These are phyloP conservation scores for Thalassiosira oceanica DNA, from an alignment of 352 stramenopile species.

Conservation along the genomic window DNA sequence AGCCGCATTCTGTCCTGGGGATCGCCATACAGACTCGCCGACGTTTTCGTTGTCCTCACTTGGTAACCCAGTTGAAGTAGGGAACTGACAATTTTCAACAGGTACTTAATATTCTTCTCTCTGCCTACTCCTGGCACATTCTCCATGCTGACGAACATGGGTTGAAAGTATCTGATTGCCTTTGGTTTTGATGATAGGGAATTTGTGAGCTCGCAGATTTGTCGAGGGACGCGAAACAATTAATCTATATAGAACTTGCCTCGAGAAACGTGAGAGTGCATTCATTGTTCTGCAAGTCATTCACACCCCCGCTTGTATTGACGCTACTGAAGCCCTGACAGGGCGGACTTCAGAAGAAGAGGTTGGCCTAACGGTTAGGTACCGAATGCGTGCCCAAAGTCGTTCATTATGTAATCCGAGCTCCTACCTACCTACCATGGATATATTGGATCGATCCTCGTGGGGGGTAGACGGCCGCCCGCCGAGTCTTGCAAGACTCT, in stretches of 20 bases:
- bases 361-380: neutral
- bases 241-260: no score
- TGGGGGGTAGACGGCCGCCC: neutral
- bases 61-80: slow-evolving; percentile 46
- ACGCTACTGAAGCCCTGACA: slow-evolving; percentile 41
- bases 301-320: slow-evolving; percentile 28
- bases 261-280: slow-evolving; percentile 38
- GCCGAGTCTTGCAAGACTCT: neutral
- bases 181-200: slow-evolving; percentile 16
- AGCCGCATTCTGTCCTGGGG: slow-evolving; percentile 39
- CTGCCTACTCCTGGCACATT: slow-evolving; percentile 44
- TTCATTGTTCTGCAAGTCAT: slow-evolving; percentile 49
- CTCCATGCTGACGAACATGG: no score
- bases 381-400: neutral
- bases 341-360: slow-evolving; percentile 31
- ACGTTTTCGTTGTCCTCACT: slow-evolving; percentile 15
- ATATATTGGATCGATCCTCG: no score
- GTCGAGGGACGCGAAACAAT: no score
- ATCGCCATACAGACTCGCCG: slow-evolving; percentile 46
- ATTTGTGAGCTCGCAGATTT: no score
- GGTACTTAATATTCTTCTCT: slow-evolving; percentile 21
- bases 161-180: no score
- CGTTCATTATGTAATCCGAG: neutral
- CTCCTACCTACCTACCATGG: neutral
- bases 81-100: slow-evolving; percentile 30